phyloP scores from a whole-genome alignment of 305 asterid species.

The Withania somnifera region DNA sequence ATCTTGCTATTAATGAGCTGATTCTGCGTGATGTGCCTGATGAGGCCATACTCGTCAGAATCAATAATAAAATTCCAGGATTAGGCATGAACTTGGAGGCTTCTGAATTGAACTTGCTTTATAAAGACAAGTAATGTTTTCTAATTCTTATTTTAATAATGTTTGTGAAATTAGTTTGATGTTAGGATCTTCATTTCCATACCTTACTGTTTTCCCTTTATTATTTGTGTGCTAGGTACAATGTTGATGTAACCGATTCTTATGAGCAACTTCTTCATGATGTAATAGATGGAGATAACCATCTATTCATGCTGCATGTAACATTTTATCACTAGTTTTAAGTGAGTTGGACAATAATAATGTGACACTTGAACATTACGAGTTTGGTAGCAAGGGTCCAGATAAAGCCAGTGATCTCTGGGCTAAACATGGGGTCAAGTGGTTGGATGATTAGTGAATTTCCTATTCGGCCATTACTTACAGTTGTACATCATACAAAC shows the following conservation, averaged over 20 bases:
- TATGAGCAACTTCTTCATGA: constrained; percentile 46
- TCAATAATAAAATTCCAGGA: constrained; percentile 43
- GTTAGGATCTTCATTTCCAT: background rate
- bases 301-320: constrained; percentile 43
- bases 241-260: constrained; percentile 29
- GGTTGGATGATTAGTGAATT: constrained; percentile 26
- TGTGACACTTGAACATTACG: constrained; percentile 20
- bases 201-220: background rate
- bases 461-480: background rate
- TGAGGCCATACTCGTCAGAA: constrained; percentile 33
- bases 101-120: constrained; percentile 43
- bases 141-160: background rate
- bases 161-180: background rate
- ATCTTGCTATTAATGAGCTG: constrained; percentile 33
- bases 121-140: constrained; percentile 36
- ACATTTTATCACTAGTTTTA: constrained; percentile 29
- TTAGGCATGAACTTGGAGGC: constrained; percentile 39
- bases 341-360: constrained; percentile 24
- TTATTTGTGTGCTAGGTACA: constrained; percentile 24
- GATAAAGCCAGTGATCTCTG: constrained; percentile 30
- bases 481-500: background rate
- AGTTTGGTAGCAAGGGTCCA: constrained; percentile 35
- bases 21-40: constrained; percentile 37
- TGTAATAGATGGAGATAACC: constrained; percentile 43
- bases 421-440: constrained; percentile 34